Conservation (phyloP, 352 stramenopile genomes). For the Phytopythium sindhum region DNA sequence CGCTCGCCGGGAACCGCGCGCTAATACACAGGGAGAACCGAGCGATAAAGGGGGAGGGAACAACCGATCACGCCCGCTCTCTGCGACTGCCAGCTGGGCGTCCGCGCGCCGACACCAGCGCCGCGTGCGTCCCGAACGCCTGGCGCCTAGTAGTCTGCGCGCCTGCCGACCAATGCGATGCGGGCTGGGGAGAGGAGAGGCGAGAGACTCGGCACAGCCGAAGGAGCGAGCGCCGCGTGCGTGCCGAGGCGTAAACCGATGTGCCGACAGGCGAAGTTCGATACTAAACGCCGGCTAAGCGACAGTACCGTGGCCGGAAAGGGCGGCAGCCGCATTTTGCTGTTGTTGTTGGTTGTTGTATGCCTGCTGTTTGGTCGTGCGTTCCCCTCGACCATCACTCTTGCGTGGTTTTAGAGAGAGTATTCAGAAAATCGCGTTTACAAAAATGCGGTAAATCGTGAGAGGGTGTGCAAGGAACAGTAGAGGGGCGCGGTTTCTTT, state of each 20-base stretch:
- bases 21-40: no score
- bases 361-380: background rate
- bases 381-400: constrained; percentile 8
- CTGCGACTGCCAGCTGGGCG: background rate
- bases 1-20: no score
- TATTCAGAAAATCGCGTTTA: no score
- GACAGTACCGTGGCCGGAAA: background rate
- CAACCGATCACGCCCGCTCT: background rate
- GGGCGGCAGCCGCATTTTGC: background rate
- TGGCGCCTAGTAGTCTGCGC: background rate
- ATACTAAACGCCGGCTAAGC: background rate
- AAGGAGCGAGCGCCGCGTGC: background rate
- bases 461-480: no score
- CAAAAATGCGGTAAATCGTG: no score
- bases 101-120: no score
- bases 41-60: no score
- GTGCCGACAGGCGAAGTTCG: background rate
- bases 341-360: constrained; percentile 1
- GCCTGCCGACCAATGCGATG: background rate
- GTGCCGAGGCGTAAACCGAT: background rate
- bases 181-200: background rate
- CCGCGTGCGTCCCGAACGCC: background rate
- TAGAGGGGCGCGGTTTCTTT: no score
- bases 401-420: no score
- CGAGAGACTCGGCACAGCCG: background rate